Evolutionary conservation across 192 early-diverging fungal species (phyloP).

Genomic region (Backusella luteola): DNA sequence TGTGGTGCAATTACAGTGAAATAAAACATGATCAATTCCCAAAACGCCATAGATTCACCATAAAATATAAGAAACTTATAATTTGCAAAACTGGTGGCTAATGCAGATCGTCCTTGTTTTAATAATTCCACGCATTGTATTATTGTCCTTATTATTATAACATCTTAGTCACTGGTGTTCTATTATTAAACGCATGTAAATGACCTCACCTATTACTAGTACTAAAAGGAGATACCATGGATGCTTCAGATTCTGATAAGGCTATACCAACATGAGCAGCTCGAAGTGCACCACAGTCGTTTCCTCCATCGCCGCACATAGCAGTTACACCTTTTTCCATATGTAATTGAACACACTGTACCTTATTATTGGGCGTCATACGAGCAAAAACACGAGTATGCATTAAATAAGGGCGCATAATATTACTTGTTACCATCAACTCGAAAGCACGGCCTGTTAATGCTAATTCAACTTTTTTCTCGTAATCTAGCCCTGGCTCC

Average conservation of each 20-base stretch:
- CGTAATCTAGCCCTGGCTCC: slow-evolving; percentile 3
- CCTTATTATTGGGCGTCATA: slow-evolving; percentile 80
- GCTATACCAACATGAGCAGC: slow-evolving; percentile 81
- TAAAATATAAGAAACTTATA: slow-evolving; percentile 80
- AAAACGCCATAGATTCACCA: slow-evolving; percentile 68
- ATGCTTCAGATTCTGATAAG: slow-evolving; percentile 73
- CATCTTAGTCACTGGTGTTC: not conserved
- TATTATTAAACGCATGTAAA: not conserved
- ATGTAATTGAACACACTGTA: slow-evolving; percentile 66
- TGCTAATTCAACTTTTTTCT: slow-evolving; percentile 58
- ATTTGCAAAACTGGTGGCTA: slow-evolving; percentile 72
- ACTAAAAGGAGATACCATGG: slow-evolving; percentile 82
- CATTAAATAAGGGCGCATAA: slow-evolving; percentile 54
- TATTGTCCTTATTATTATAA: slow-evolving; percentile 40
- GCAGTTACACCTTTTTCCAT: slow-evolving; percentile 77
- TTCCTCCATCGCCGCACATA: slow-evolving; percentile 91
- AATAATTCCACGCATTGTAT: slow-evolving; percentile 69
- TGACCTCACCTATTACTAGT: slow-evolving; percentile 37
- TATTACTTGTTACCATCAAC: slow-evolving; percentile 33
- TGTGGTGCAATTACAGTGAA: slow-evolving; percentile 71
- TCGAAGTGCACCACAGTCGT: slow-evolving; percentile 81
- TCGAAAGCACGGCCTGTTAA: slow-evolving; percentile 71
- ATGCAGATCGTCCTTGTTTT: slow-evolving; percentile 66
- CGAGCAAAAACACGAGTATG: slow-evolving; percentile 75
- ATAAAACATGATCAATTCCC: slow-evolving; percentile 68